Percentiles rank a stretch among this genome's conserved stretches.
phyloP scores from a whole-genome alignment of 2,329 filamentous ascomycete genomes.

The Monilinia polystroma region DNA sequence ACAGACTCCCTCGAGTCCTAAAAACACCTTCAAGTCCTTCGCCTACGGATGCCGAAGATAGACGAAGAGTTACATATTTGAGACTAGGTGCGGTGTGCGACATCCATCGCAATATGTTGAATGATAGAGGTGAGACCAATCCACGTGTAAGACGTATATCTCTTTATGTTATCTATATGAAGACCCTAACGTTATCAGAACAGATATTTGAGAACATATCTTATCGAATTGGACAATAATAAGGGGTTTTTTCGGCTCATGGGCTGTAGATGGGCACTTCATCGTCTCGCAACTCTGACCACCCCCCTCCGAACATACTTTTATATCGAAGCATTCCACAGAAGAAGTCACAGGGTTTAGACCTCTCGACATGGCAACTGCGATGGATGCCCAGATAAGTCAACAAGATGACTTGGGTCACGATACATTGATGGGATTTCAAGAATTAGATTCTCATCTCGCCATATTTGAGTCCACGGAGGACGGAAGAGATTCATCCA shows the following conservation, averaged over 20 bases:
- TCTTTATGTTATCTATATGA: slow-evolving; percentile 31
- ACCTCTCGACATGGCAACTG: slow-evolving; percentile 41
- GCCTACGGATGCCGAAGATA: slow-evolving; percentile 16
- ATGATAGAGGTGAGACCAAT: slow-evolving; percentile 39
- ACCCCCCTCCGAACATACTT: slow-evolving; percentile 29
- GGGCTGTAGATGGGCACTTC: slow-evolving; percentile 36
- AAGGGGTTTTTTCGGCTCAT: slow-evolving; percentile 26
- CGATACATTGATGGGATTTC: slow-evolving; percentile 41
- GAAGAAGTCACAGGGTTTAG: slow-evolving; percentile 40
- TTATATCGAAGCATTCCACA: slow-evolving; percentile 39
- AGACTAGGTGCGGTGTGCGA: slow-evolving; percentile 23
- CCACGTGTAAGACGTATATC: slow-evolving; percentile 39
- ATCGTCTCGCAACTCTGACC: slow-evolving; percentile 34
- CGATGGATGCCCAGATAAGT: slow-evolving; percentile 40
- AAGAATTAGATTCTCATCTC: slow-evolving; percentile 43
- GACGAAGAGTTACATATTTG: slow-evolving; percentile 6
- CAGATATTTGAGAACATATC: slow-evolving; percentile 27
- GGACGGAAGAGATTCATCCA: slow-evolving; percentile 34
- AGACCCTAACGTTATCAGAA: slow-evolving; percentile 29
- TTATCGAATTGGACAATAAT: slow-evolving; percentile 22
- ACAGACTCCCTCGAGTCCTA: slow-evolving; percentile 25
- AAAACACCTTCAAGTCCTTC: slow-evolving; percentile 20
- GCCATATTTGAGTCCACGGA: slow-evolving; percentile 40
- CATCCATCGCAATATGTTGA: slow-evolving; percentile 32
- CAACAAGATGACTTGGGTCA: slow-evolving; percentile 35